Evolutionary conservation across 2,329 filamentous ascomycete genomes (phyloP).

Genomic region (Cytospora leucostoma): DNA sequence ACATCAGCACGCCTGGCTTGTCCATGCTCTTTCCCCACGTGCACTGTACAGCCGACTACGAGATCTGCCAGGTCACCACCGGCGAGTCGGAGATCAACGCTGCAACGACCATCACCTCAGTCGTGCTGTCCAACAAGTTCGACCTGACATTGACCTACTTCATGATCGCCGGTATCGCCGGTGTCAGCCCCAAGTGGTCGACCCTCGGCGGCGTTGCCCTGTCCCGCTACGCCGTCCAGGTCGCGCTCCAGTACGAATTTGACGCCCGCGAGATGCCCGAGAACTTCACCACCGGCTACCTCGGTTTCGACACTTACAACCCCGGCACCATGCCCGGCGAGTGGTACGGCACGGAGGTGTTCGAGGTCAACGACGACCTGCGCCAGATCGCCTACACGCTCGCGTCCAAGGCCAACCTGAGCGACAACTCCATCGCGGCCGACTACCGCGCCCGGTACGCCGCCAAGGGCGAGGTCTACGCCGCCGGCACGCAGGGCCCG

Average conservation of each 20-base stretch:
- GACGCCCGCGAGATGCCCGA: conserved; percentile 67
- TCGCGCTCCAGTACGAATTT: conserved; percentile 75
- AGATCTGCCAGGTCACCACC: conserved; percentile 68
- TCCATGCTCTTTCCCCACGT: conserved; percentile 66
- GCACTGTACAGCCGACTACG: conserved; percentile 61
- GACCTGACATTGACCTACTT: conserved; percentile 70
- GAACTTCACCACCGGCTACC: conserved; percentile 68
- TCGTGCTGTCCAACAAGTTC: conserved; percentile 63
- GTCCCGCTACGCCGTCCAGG: conserved; percentile 69
- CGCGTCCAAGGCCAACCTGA: conserved; percentile 53
- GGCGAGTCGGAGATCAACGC: conserved; percentile 77
- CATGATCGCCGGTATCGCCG: conserved; percentile 70
- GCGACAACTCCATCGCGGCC: conserved; percentile 50
- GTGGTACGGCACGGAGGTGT: conserved; percentile 70
- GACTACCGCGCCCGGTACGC: conserved; percentile 58
- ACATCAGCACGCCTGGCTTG: conserved; percentile 61
- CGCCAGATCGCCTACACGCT: conserved; percentile 54
- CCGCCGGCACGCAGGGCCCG: conserved; percentile 49
- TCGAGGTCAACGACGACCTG: conserved; percentile 63
- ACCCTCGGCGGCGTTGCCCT: conserved; percentile 69
- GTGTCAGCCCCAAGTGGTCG: conserved; percentile 68
- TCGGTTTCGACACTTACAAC: conserved; percentile 59
- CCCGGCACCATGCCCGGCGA: conserved; percentile 59
- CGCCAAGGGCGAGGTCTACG: conserved; percentile 42
- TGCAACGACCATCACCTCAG: conserved; percentile 63